Conservation (phyloP, 2,329 filamentous ascomycete species). For the Apiospora saccharicola region DNA sequence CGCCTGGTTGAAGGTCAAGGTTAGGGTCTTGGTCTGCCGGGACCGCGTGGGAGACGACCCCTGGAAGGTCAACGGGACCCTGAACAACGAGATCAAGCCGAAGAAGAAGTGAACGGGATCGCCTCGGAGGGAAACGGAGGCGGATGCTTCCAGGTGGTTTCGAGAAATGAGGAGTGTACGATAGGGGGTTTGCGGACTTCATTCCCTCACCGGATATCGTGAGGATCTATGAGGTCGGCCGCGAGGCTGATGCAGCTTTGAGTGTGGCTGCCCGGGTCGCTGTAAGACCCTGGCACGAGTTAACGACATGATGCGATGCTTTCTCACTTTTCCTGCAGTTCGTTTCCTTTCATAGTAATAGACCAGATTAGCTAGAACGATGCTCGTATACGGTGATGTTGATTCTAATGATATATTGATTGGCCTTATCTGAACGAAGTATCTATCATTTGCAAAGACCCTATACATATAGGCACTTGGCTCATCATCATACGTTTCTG, state of each 20-base stretch:
- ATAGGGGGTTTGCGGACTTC: neutral
- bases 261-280: neutral
- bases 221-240: neutral
- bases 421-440: neutral
- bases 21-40: slow-evolving; percentile 15
- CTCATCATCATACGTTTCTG: neutral
- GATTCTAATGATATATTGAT: neutral
- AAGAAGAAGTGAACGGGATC: neutral
- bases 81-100: slow-evolving; percentile 1
- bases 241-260: neutral
- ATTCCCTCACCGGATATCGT: neutral
- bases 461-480: neutral
- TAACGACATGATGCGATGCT: neutral
- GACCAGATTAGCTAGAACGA: neutral
- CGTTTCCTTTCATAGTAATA: neutral
- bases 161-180: neutral
- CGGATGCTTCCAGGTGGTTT: neutral
- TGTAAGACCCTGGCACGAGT: neutral
- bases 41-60: neutral
- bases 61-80: neutral
- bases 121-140: neutral
- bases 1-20: neutral
- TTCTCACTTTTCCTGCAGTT: neutral
- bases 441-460: neutral
- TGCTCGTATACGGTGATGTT: neutral